Evolutionary conservation across 2,329 filamentous ascomycete genomes (phyloP).

Genomic region (Teratosphaeriaceae sp.): DNA sequence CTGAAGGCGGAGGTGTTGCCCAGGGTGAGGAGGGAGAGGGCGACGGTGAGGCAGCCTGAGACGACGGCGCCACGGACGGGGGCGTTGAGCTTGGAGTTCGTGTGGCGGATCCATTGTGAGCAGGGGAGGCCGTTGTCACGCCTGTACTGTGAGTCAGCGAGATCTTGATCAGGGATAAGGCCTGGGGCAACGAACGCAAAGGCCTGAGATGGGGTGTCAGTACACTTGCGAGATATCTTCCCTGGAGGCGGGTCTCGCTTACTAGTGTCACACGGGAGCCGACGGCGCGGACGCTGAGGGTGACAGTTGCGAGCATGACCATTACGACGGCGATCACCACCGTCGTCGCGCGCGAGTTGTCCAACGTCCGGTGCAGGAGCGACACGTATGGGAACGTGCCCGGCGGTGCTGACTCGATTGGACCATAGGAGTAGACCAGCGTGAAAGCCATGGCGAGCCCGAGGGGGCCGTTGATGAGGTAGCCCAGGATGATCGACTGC

Average conservation of each 20-base stretch:
- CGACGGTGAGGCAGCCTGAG: slow-evolving; percentile 17
- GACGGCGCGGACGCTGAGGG: too few species aligned
- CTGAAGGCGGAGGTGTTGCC: slow-evolving; percentile 34
- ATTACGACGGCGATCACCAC: too few species aligned
- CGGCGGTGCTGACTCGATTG: slow-evolving; percentile 23
- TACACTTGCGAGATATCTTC: too few species aligned
- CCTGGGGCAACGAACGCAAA: too few species aligned
- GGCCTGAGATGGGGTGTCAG: too few species aligned
- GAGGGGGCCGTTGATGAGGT: slow-evolving; percentile 27
- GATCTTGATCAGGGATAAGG: too few species aligned
- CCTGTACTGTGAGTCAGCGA: too few species aligned
- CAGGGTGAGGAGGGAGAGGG: slow-evolving; percentile 30
- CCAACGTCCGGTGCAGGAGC: slow-evolving; percentile 30
- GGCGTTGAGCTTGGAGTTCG: slow-evolving; percentile 15
- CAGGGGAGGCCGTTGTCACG: slow-evolving; percentile 37
- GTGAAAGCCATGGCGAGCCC: slow-evolving; percentile 26
- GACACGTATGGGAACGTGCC: slow-evolving; percentile 27
- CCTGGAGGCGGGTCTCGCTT: too few species aligned
- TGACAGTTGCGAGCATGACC: too few species aligned
- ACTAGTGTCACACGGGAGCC: too few species aligned
- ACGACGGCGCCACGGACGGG: slow-evolving; percentile 26
- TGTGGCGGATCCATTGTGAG: slow-evolving; percentile 28
- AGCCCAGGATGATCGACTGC: slow-evolving; percentile 35
- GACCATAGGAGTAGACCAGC: slow-evolving; percentile 15
- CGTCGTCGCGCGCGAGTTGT: slow-evolving; percentile 21